Percentiles rank a stretch among this genome's conserved stretches.
Evolutionary conservation across 768 basidiomycete species (phyloP).

Genomic region (Lactarius vividus): DNA sequence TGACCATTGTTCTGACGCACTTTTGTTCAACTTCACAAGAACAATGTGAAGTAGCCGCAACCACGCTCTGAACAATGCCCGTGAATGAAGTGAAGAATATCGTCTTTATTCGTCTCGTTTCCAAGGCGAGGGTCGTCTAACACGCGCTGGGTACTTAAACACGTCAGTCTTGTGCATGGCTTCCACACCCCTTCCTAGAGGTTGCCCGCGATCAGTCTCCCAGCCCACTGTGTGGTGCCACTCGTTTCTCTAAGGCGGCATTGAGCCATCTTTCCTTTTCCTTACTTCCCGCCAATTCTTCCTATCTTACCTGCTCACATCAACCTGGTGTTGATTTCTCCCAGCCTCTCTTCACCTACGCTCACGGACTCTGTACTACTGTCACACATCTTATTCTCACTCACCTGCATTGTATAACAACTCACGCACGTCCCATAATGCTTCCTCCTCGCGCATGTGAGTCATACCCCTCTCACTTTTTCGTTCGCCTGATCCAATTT

Average conservation of each 20-base stretch:
- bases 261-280: slow-evolving; percentile 13
- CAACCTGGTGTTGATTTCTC: slow-evolving; percentile 27
- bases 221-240: slow-evolving; percentile 24
- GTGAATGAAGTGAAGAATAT: neutral
- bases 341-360: neutral
- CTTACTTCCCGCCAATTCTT: neutral
- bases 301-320: slow-evolving; percentile 2
- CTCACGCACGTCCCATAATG: slow-evolving; percentile 15
- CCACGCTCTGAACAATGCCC: slow-evolving; percentile 11
- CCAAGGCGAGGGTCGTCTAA: slow-evolving; percentile 19
- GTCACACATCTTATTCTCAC: neutral
- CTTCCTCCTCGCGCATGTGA: slow-evolving; percentile 28
- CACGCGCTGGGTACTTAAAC: slow-evolving; percentile 24
- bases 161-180: slow-evolving; percentile 16
- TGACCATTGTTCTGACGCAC: slow-evolving; percentile 18
- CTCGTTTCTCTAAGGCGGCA: slow-evolving; percentile 5
- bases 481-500: neutral
- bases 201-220: slow-evolving; percentile 8
- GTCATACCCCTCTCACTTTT: slow-evolving; percentile 1
- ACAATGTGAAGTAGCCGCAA: slow-evolving; percentile 9
- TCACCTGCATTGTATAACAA: slow-evolving; percentile 10
- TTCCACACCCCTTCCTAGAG: slow-evolving; percentile 19
- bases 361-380: slow-evolving; percentile 4
- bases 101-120: slow-evolving; percentile 14
- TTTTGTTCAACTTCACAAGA: slow-evolving; percentile 12